phyloP scores from a whole-genome alignment of 2,329 filamentous ascomycete species.

The Oidium heveae region DNA sequence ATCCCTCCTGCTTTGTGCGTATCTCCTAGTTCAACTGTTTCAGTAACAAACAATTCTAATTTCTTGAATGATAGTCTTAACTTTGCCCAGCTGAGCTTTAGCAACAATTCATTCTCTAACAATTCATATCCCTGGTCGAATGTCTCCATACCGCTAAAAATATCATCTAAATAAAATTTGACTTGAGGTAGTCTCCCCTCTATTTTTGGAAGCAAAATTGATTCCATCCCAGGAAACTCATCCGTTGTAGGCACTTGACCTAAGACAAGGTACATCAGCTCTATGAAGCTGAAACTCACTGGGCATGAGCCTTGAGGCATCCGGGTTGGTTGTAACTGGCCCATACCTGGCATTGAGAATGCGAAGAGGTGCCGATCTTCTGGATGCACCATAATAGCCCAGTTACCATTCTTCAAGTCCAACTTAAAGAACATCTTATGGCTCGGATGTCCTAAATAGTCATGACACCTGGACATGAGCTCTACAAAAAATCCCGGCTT shows the following conservation, averaged over 20 bases:
- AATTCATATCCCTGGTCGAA: neutral
- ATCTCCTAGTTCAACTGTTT: neutral
- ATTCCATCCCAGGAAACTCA: neutral
- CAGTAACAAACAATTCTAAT: neutral
- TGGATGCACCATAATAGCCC: no score
- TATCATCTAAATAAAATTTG: neutral
- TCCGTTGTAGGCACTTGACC: neutral
- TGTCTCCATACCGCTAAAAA: neutral
- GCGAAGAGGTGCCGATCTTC: no score
- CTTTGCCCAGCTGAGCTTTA: neutral
- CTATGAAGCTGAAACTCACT: no score
- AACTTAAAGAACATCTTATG: no score
- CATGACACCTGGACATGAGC: no score
- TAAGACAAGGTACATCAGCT: neutral
- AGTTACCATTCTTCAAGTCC: no score
- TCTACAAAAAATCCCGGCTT: no score
- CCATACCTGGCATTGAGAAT: no score
- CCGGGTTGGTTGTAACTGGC: no score
- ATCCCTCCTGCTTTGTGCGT: neutral
- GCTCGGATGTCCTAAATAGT: no score
- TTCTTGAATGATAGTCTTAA: neutral
- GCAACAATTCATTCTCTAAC: neutral
- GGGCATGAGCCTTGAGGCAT: no score
- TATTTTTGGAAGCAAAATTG: neutral
- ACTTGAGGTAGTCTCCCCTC: neutral